Evolutionary conservation across 208 protist genomes (phyloP).

Genomic region (Trypanosoma mega): DNA sequence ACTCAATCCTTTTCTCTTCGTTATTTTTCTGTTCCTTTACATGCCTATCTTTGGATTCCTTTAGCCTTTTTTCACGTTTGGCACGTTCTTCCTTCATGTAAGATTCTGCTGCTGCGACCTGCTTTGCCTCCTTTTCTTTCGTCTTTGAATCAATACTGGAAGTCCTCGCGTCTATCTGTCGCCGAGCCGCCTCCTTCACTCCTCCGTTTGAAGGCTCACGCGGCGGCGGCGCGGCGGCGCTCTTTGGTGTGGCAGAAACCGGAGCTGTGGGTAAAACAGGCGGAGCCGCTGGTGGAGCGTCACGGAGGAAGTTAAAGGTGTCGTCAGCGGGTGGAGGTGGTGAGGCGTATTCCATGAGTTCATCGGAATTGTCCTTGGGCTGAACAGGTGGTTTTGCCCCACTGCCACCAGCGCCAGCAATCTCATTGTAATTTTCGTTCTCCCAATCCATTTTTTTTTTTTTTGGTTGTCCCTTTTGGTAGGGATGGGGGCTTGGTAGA

Average conservation of each 20-base stretch:
- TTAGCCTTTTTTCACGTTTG: conserved; percentile 61
- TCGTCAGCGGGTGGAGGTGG: no score
- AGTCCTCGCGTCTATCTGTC: conserved; percentile 63
- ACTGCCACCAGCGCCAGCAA: no score
- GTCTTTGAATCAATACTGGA: conserved; percentile 53
- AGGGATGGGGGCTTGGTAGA: no score
- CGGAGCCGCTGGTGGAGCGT: not conserved
- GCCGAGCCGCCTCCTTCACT: conserved; percentile 51
- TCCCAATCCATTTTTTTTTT: no score
- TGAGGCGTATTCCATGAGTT: no score
- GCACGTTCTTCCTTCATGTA: conserved; percentile 65
- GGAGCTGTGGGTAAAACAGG: conserved; percentile 19
- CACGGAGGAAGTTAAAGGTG: no score
- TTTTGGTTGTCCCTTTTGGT: no score
- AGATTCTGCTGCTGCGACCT: conserved; percentile 49
- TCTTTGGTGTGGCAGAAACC: not conserved
- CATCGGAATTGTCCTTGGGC: no score
- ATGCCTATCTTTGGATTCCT: conserved; percentile 44
- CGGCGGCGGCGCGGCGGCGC: not conserved
- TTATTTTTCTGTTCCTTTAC: conserved; percentile 51
- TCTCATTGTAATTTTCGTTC: no score
- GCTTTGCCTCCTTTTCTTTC: conserved; percentile 60
- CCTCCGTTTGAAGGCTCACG: conserved; percentile 3
- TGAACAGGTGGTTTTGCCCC: no score
- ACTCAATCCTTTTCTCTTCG: conserved; percentile 43